A percentile compares a stretch with the other conserved stretches of the same genome.
Conservation (phyloP, 306 rosid genomes). For the Quercus mongolica region DNA sequence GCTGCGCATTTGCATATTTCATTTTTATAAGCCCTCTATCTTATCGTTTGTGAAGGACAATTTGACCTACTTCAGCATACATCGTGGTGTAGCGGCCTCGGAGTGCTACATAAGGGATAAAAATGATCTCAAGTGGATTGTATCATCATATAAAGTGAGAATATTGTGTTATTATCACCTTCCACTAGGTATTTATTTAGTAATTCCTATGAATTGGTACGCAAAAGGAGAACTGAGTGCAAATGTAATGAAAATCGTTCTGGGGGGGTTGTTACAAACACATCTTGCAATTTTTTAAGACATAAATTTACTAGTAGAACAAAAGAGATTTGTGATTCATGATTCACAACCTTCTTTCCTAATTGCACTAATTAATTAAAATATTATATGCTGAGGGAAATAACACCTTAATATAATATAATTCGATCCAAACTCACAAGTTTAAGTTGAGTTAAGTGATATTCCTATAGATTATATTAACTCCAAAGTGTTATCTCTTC, state of each 20-base stretch:
- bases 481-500: no score
- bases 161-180: slow-evolving; percentile 5
- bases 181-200: slow-evolving; percentile 23
- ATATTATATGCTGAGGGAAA: neutral
- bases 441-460: no score
- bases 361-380: neutral
- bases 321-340: neutral
- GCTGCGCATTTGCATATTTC: neutral
- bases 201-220: slow-evolving; percentile 20
- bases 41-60: slow-evolving; percentile 19
- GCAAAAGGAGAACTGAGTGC: slow-evolving; percentile 20
- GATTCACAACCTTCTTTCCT: neutral
- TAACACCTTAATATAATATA: no score
- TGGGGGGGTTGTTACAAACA: slow-evolving; percentile 13
- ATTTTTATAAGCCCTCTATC: slow-evolving; percentile 3
- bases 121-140: slow-evolving; percentile 13
- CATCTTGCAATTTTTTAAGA: neutral
- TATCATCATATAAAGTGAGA: slow-evolving; percentile 5
- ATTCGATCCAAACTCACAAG: no score
- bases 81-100: slow-evolving; percentile 20
- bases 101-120: slow-evolving; percentile 9
- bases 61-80: slow-evolving; percentile 30
- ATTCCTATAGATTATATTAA: no score
- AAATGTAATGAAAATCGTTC: slow-evolving; percentile 4
- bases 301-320: neutral